Conservation (phyloP, 2,329 filamentous ascomycete species). For the Xylaria sp. region DNA sequence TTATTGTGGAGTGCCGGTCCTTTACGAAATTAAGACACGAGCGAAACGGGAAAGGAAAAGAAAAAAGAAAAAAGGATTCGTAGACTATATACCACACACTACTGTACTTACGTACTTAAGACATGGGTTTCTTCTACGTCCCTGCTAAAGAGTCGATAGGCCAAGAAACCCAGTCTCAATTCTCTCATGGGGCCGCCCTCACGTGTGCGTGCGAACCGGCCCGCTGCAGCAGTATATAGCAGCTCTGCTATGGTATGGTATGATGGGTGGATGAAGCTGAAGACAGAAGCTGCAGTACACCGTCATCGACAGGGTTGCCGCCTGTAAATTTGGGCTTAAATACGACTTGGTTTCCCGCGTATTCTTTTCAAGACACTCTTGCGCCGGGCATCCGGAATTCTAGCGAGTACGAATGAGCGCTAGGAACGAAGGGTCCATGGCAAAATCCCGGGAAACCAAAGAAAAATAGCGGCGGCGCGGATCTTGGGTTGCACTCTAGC, state of each 20-base stretch:
- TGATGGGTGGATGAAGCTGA: background rate
- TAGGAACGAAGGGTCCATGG: background rate
- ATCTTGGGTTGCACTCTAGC: slow-evolving; percentile 10
- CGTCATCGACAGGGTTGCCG: slow-evolving; percentile 23
- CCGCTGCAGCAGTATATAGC: slow-evolving; percentile 3
- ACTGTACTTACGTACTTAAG: background rate
- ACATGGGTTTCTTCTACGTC: slow-evolving; percentile 4
- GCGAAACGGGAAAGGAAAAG: background rate
- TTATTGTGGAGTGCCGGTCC: slow-evolving; percentile 6
- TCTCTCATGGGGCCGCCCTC: slow-evolving; percentile 23
- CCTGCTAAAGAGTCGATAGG: background rate
- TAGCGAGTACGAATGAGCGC: slow-evolving; percentile 1
- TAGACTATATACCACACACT: slow-evolving; percentile 4
- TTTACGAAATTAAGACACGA: background rate
- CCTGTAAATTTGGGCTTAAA: slow-evolving; percentile 1
- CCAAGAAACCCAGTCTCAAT: background rate
- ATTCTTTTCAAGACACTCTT: background rate
- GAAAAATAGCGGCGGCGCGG: background rate
- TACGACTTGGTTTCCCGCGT: background rate
- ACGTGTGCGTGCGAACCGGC: slow-evolving; percentile 15
- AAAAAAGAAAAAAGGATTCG: background rate
- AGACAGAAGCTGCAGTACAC: background rate
- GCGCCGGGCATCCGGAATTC: background rate
- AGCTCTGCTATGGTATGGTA: background rate
- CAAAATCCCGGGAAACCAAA: slow-evolving; percentile 3